phyloP scores from a whole-genome alignment of 805 yeast genomes.

The Scheffersomyces amazonensis region DNA sequence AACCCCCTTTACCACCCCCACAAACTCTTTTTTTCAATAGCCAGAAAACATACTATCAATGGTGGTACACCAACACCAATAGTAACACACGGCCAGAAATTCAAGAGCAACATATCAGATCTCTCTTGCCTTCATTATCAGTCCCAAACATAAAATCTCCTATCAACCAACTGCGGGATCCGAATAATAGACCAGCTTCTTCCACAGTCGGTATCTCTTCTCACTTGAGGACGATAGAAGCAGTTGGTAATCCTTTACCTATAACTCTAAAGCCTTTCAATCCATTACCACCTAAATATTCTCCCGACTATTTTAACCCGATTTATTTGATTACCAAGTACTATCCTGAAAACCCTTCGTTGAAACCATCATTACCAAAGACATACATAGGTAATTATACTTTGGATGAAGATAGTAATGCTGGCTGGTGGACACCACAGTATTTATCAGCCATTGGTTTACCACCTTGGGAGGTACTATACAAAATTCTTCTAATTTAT shows the following conservation, averaged over 20 bases:
- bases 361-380: no score
- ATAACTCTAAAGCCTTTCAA: no score
- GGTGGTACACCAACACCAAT: not conserved
- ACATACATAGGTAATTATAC: not conserved
- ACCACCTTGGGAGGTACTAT: not conserved
- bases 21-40: not conserved
- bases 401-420: not conserved
- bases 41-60: not conserved
- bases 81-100: not conserved
- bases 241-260: no score
- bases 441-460: not conserved
- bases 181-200: no score
- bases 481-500: not conserved
- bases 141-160: no score
- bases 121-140: no score
- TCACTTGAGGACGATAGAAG: no score
- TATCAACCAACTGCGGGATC: no score
- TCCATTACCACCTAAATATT: not conserved
- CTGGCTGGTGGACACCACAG: not conserved
- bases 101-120: no score
- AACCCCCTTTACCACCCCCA: conserved; percentile 2
- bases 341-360: not conserved
- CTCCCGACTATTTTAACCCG: not conserved
- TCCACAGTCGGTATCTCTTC: no score
- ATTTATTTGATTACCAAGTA: not conserved